phyloP scores from a whole-genome alignment of 371 early-diverging fungal genomes.

The Rhizomucor miehei region DNA sequence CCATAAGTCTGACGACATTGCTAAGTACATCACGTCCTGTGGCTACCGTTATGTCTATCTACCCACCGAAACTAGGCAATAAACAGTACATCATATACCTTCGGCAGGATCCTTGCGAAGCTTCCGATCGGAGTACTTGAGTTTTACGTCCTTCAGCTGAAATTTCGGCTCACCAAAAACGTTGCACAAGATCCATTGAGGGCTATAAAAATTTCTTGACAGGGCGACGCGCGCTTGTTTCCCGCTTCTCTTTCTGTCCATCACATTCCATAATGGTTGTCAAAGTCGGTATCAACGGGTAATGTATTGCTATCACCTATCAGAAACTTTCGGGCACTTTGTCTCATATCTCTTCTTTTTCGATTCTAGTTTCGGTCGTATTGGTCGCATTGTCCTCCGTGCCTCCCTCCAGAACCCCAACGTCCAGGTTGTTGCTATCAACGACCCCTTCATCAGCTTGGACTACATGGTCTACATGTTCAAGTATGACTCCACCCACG shows the following conservation, averaged over 20 bases:
- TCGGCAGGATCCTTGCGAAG: too few relatives aligned
- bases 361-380: constrained; percentile 85
- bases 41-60: too few relatives aligned
- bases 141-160: not conserved
- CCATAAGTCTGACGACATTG: too few relatives aligned
- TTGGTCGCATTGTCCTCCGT: constrained; percentile 98
- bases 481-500: constrained; percentile 99
- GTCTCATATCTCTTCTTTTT: too few relatives aligned
- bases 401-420: constrained; percentile 74
- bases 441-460: constrained; percentile 97
- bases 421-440: constrained; percentile 92
- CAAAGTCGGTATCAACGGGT: constrained; percentile 95
- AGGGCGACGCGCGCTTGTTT: constrained; percentile 1
- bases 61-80: too few relatives aligned
- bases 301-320: constrained; percentile 28
- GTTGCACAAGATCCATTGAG: not conserved
- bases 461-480: constrained; percentile 97
- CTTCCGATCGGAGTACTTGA: too few relatives aligned
- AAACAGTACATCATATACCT: too few relatives aligned
- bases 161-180: not conserved
- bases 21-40: too few relatives aligned
- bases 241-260: constrained; percentile 11
- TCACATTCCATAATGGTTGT: constrained; percentile 40
- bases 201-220: constrained; percentile 6
- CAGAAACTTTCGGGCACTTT: not conserved